A percentile compares a stretch with the other conserved stretches of the same genome.
Evolutionary conservation across 2,329 filamentous ascomycete genomes (phyloP).

Genomic region (Colletotrichum gloeosporioides): DNA sequence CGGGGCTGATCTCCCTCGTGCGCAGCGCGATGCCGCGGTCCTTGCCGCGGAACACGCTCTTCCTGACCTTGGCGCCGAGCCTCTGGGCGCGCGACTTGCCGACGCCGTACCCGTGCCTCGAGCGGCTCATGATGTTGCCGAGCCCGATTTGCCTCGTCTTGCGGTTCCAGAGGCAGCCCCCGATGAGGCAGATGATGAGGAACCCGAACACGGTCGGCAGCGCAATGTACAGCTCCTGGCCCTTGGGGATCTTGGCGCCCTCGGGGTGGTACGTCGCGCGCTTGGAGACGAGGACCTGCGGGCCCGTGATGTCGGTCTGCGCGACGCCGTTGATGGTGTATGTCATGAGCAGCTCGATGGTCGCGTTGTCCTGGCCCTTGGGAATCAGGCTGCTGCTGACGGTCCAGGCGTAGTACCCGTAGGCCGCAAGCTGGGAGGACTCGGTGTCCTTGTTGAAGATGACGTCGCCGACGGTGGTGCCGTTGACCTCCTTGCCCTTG

Average conservation of each 20-base stretch:
- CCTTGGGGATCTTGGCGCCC: constrained; percentile 35
- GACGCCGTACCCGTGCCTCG: constrained; percentile 49
- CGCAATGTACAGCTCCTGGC: constrained; percentile 55
- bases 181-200: constrained; percentile 52
- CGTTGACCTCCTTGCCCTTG: constrained; percentile 45
- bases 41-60: constrained; percentile 27
- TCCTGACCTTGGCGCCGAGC: constrained; percentile 33
- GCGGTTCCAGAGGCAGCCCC: constrained; percentile 61
- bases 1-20: constrained; percentile 20
- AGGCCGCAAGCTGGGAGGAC: constrained; percentile 18
- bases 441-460: constrained; percentile 18
- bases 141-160: constrained; percentile 54
- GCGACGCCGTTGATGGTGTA: constrained; percentile 39
- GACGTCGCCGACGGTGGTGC: constrained; percentile 30
- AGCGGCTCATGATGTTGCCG: constrained; percentile 57
- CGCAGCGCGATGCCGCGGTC: constrained; percentile 49
- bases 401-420: constrained; percentile 36
- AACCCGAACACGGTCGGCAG: constrained; percentile 56
- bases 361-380: constrained; percentile 30
- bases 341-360: constrained; percentile 29
- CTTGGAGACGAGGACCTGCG: constrained; percentile 46
- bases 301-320: constrained; percentile 40
- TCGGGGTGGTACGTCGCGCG: constrained; percentile 35
- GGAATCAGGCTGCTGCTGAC: constrained; percentile 31
- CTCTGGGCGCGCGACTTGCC: constrained; percentile 41